Conservation (phyloP, 129 eudicot genomes). For the Lactuca sativa region DNA sequence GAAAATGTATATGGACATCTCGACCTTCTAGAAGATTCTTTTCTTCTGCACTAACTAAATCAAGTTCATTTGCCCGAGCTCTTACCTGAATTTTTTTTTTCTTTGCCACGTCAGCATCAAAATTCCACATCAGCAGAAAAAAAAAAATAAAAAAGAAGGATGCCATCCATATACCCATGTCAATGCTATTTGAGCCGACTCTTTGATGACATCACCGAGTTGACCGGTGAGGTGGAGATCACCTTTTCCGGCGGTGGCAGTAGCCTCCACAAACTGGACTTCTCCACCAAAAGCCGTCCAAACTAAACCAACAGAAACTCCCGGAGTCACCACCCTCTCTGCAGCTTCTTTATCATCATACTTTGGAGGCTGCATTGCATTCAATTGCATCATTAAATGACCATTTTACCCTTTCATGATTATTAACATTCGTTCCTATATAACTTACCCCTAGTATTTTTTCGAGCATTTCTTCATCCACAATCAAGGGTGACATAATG, state of each 20-base stretch:
- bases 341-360: slow-evolving; percentile 82
- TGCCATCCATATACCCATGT: slow-evolving; percentile 78
- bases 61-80: slow-evolving; percentile 82
- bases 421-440: no score
- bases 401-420: slow-evolving; percentile 14
- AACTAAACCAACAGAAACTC: slow-evolving; percentile 85
- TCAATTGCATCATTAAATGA: slow-evolving; percentile 6
- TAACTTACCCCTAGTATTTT: slow-evolving; percentile 82
- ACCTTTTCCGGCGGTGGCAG: slow-evolving; percentile 85
- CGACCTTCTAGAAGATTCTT: slow-evolving; percentile 69
- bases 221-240: slow-evolving; percentile 94
- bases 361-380: slow-evolving; percentile 71
- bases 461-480: slow-evolving; percentile 82
- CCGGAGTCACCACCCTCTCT: slow-evolving; percentile 86
- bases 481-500: slow-evolving; percentile 66
- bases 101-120: no score
- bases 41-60: slow-evolving; percentile 53
- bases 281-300: slow-evolving; percentile 97
- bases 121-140: no score
- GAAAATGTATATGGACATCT: slow-evolving; percentile 94
- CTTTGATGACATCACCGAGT: slow-evolving; percentile 95
- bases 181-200: slow-evolving; percentile 94
- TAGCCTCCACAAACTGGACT: slow-evolving; percentile 95
- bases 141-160: neutral
- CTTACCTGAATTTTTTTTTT: slow-evolving; percentile 46